Base-by-base conservation (phyloP, 2,329 filamentous ascomycete species). In the Colletotrichum musae region DNA sequence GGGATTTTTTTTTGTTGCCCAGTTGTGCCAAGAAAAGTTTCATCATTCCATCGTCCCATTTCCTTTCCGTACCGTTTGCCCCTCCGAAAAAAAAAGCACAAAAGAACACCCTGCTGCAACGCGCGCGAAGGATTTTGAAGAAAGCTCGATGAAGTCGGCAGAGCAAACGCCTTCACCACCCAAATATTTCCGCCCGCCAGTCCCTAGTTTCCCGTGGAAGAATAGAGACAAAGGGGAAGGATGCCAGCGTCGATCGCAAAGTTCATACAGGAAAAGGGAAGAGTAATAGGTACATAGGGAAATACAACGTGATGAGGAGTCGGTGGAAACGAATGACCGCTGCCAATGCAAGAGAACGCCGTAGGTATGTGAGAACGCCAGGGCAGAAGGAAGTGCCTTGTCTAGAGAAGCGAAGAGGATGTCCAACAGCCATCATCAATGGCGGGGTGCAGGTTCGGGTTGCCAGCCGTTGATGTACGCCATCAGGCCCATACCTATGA, bases 401-500 rank as follows among this genome's bases (percentile, higher is more conserved):
- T 70, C 63, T 70, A 68, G 47, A 57, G 56, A 66, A 69, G 39
- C 43, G 48, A 60, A 58, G 45, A 54, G 16, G 32, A 28, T 60
- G 39, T 26, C 15, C 45, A 43, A 39, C 36, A 51, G 21, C 21
- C 6, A 43, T 32, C 21, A 21, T 75, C 68, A 82, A 61, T 75
- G 77, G 45, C 81, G 78, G 52, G 81, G 70, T 58, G 77, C 80
- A 26, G 79, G 78, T 65, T 83, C 81, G 32, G 82, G 76, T 74
- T 94, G 92, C 93, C 93, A 95, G 59, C 92, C 92, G 76, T 96
- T 96, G 74, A 96, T 86, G 80, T 94, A 95, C 50, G 92, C 93
- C 93, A 96, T 96, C 72, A 96, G 79, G 15, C 93, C 92, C 83
- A 96, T 92, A 39, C 93, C 93, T 70, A 96, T 83, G 64, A 96